Conservation (phyloP, 805 yeast genomes). For the Wickerhamiella bombiphila region DNA sequence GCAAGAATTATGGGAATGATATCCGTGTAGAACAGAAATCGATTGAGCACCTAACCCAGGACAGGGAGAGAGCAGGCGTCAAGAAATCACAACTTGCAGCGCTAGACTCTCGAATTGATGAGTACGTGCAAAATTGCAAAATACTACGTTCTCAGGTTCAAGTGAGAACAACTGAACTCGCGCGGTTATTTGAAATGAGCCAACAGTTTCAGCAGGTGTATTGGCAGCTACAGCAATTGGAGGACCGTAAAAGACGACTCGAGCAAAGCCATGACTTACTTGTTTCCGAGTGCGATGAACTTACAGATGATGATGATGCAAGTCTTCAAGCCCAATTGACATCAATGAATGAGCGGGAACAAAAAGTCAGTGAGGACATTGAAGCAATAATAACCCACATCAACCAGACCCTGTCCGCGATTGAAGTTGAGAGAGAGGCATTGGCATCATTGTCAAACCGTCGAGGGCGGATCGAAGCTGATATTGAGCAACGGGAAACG, state of each 20-base stretch:
- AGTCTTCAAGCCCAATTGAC: constrained; percentile 22
- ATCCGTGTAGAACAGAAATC: constrained; percentile 63
- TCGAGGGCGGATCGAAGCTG: background rate
- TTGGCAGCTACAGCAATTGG: constrained; percentile 44
- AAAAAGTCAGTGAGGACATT: background rate
- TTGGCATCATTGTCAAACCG: background rate
- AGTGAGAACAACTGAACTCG: constrained; percentile 41
- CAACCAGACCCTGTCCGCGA: background rate
- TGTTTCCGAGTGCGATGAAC: no score
- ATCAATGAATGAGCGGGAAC: background rate
- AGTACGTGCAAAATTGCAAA: constrained; percentile 35
- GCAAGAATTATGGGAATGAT: constrained; percentile 65
- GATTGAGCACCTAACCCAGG: constrained; percentile 60
- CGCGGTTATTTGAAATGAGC: constrained; percentile 52
- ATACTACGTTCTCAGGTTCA: constrained; percentile 36
- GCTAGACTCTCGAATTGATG: constrained; percentile 31
- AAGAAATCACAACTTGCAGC: constrained; percentile 35
- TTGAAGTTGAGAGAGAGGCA: constrained; percentile 17
- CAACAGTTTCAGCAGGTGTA: constrained; percentile 68
- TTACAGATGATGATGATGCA: no score
- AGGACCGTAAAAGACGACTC: constrained; percentile 33
- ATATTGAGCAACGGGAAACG: background rate
- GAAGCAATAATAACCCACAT: background rate
- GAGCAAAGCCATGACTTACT: constrained; percentile 40
- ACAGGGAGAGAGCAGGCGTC: constrained; percentile 54